Evolutionary conservation across 768 basidiomycete genomes (phyloP).

Genomic region (Boletus rex-veris): DNA sequence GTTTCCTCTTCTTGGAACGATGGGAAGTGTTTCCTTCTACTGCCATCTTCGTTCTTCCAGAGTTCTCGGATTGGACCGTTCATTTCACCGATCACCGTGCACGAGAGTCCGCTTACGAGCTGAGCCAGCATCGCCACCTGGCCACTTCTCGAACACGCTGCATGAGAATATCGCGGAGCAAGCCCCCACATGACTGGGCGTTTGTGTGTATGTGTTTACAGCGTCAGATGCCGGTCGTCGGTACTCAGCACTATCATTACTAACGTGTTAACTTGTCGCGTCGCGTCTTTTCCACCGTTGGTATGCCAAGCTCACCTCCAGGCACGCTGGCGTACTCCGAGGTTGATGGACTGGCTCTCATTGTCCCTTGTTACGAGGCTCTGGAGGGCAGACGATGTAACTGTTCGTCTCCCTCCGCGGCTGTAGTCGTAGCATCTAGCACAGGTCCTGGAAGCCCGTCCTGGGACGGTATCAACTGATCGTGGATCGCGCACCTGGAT

Average conservation of each 20-base stretch:
- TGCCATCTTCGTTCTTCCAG: conserved; percentile 24
- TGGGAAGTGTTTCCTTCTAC: conserved; percentile 8
- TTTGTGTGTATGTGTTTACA: background rate
- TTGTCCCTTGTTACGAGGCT: background rate
- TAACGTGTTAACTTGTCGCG: background rate
- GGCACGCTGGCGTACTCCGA: conserved; percentile 1
- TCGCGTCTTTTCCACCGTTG: background rate
- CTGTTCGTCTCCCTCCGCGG: background rate
- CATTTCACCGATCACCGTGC: conserved; percentile 23
- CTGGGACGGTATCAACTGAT: background rate
- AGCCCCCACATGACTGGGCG: conserved; percentile 6
- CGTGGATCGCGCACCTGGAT: conserved; percentile 1
- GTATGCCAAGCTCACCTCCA: background rate
- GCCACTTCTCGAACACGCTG: conserved; percentile 7
- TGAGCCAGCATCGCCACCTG: conserved; percentile 13
- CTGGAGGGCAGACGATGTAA: background rate
- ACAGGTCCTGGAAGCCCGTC: conserved; percentile 1
- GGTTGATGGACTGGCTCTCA: conserved; percentile 10
- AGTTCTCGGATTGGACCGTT: conserved; percentile 19
- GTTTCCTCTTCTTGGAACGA: conserved; percentile 17
- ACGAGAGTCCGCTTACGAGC: conserved; percentile 16
- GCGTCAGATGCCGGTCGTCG: background rate
- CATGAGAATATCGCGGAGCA: conserved; percentile 2
- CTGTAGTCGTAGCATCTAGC: background rate
- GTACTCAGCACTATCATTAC: background rate